These are phyloP conservation scores for Pterocarpus macrocarpus DNA, from an alignment of 306 rosid species.

Conservation along the genomic window DNA sequence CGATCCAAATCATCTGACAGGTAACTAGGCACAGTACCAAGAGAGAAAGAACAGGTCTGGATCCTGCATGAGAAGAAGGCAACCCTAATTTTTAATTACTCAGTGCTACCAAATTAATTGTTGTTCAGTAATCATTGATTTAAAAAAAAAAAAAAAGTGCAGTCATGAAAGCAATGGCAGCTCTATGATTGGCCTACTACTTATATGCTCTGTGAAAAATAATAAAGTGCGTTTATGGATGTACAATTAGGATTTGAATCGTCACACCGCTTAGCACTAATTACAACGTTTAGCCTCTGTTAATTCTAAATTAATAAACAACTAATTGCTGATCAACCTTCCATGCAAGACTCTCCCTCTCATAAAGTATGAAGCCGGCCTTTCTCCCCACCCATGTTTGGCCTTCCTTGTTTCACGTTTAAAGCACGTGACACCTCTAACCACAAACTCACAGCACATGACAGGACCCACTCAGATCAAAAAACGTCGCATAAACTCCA, in stretches of 20 bases:
- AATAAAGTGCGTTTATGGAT: not conserved
- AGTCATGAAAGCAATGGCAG: conserved; percentile 1
- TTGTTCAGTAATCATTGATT: conserved; percentile 18
- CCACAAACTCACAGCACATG: conserved; percentile 26
- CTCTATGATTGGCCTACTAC: conserved; percentile 13
- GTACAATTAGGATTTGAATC: conserved; percentile 26
- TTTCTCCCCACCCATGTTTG: conserved; percentile 40
- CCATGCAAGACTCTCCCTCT: not conserved
- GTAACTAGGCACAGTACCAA: not conserved
- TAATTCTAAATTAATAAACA: conserved; percentile 2
- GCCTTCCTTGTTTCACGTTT: conserved; percentile 63
- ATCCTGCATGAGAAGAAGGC: conserved; percentile 3
- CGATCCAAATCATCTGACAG: conserved; percentile 39
- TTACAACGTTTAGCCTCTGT: conserved; percentile 9
- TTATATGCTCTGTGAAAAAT: conserved; percentile 7
- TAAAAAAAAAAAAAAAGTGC: not conserved
- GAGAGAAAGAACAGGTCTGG: conserved; percentile 10
- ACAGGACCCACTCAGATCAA: not conserved
- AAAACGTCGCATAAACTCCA: conserved; percentile 46
- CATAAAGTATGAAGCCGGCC: conserved; percentile 35
- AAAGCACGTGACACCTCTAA: conserved; percentile 65
- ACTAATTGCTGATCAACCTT: not conserved
- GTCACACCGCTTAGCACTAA: conserved; percentile 33
- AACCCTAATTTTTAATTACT: conserved; percentile 25
- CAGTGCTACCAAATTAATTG: conserved; percentile 28